Evolutionary conservation across 371 early-diverging fungal genomes (phyloP), one percentile per base, ranked within the genome.

Genomic region (Blakeslea trispora): DNA sequence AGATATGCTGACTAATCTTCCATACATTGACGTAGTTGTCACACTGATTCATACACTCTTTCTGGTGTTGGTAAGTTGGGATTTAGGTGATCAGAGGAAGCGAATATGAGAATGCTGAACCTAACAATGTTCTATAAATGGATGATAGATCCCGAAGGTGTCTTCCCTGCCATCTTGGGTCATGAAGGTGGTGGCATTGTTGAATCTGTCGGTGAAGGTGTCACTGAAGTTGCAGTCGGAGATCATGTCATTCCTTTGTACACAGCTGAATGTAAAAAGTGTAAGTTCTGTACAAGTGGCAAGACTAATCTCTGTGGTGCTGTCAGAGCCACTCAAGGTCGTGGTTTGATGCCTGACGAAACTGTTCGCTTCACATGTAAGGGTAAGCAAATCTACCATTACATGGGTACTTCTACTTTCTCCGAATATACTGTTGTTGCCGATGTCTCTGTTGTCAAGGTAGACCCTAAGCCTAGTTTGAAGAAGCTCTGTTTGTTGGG

Each of bases 191-290:
- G 91, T 47, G 94, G 96, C 69, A 70, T 97, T 57, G 97, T 98
- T 42, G 98, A 97, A 72, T 93, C 93, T 31, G 88, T 98, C 14
- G 98, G 98, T 58, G 95, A 95, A 64, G 96, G 94, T 50, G 98
- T 98, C 11, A 95, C 96, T 28, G 86, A 86, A 19, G 91, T 98
- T 34, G 71, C 78, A 50, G 81, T 82, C 1, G 97, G 98, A 22
- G 98, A 98, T 69, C 95, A 95, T 60, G 98, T 97, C 53, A 88
- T 98, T 56, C 97, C 98, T 19, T 82, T 97, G 19, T 97, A 96
- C 77, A 94, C 90, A 8, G 91, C 92, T 34, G 92, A 96, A 76
- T 97, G 98, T 79, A 72, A 84, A 39, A 70, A 90, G 61, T 98
- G 98, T 89, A 95, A 95, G 74, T 95, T 96, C 81, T 98, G 98